Evolutionary conservation across 78 protist species (phyloP).

Genomic region (Guillardia theta): DNA sequence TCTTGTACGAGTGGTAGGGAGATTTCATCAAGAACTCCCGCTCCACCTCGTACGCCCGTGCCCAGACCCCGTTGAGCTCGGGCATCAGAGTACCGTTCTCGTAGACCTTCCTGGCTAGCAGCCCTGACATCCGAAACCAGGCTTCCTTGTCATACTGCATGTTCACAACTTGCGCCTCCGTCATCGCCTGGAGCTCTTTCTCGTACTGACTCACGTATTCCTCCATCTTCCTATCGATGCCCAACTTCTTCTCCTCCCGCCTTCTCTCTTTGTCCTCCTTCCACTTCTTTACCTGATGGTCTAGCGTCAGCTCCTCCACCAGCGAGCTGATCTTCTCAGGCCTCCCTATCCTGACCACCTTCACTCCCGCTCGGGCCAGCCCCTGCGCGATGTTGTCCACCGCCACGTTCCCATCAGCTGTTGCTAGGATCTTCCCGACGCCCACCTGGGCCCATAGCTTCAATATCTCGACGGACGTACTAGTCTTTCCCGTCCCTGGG

Average conservation of each 20-base stretch:
- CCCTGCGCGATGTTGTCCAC: neutral
- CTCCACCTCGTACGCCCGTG: too few species aligned
- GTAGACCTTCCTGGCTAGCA: too few species aligned
- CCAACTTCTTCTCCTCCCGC: neutral
- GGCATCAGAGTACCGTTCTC: too few species aligned
- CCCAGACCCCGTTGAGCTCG: too few species aligned
- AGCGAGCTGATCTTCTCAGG: neutral
- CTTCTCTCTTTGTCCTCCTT: neutral
- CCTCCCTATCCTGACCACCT: neutral
- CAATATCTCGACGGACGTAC: neutral
- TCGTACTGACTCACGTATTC: neutral
- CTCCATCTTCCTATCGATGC: neutral
- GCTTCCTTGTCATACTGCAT: too few species aligned
- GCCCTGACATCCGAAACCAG: too few species aligned
- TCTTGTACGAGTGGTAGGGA: too few species aligned
- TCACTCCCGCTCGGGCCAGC: neutral
- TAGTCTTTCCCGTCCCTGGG: neutral
- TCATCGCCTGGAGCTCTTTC: neutral
- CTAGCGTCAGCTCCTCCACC: neutral
- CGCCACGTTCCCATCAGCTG: slow-evolving; percentile 20
- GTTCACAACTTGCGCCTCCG: neutral
- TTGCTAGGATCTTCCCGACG: neutral
- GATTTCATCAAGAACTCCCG: too few species aligned
- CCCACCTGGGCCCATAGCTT: neutral
- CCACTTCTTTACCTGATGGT: neutral